These are phyloP conservation scores for Staphylotrichum longicolle DNA, from an alignment of 495 filamentous ascomycete species.

Conservation along the genomic window DNA sequence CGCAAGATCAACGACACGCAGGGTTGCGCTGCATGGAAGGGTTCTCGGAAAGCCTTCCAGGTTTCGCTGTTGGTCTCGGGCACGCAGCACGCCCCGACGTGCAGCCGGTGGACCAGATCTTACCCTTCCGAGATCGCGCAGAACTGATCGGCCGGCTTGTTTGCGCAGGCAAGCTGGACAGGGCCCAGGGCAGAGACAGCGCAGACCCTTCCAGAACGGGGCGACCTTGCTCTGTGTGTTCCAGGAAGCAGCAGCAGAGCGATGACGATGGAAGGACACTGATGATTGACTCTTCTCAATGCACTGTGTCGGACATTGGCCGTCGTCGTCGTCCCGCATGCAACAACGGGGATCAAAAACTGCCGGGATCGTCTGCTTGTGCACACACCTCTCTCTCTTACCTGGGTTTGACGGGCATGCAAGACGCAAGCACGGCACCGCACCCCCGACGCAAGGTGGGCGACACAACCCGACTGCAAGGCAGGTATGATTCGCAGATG, in stretches of 20 bases:
- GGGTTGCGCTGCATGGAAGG: slow-evolving; percentile 22
- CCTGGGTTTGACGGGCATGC: slow-evolving; percentile 19
- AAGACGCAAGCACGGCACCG: slow-evolving; percentile 9
- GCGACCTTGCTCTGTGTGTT: neutral
- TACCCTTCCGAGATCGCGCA: slow-evolving; percentile 11
- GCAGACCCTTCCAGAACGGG: slow-evolving; percentile 2
- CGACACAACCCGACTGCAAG: slow-evolving; percentile 22
- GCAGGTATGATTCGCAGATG: slow-evolving; percentile 33
- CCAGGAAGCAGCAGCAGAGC: too few species aligned
- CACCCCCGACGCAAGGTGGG: slow-evolving; percentile 3
- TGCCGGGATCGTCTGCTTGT: neutral
- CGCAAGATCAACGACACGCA: neutral
- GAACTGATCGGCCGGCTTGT: neutral
- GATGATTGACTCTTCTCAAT: too few species aligned
- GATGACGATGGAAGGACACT: too few species aligned
- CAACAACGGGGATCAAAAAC: neutral
- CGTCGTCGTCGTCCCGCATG: neutral
- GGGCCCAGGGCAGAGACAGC: neutral
- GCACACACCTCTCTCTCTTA: neutral
- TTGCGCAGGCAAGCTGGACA: neutral
- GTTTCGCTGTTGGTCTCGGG: slow-evolving; percentile 8
- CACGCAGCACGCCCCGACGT: slow-evolving; percentile 1
- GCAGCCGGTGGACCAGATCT: slow-evolving; percentile 13
- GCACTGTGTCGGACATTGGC: too few species aligned
- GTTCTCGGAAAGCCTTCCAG: slow-evolving; percentile 10